Evolutionary conservation across 129 eudicot genomes (phyloP), one percentile per base, ranked within the genome.

Genomic region (Smallanthus sonchifolius): DNA sequence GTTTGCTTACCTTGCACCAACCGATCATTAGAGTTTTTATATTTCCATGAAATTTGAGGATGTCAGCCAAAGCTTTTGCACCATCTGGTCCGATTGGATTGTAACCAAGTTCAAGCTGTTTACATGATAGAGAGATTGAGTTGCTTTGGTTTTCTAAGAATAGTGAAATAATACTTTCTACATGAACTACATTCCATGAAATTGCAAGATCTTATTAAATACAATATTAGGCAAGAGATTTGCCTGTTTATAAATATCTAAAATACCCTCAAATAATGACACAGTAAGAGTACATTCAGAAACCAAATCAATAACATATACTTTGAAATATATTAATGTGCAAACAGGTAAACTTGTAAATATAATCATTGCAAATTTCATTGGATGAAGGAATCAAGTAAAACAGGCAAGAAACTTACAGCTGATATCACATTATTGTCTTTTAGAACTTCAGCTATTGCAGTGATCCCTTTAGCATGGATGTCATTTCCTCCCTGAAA

Each of bases 1-100:
- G 30, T 30, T 72, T 82, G 30, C 37, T 72, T 82, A 94, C 98
- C 97, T 94, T 96, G 83, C 98, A 94, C 98, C 98, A 94, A 77
- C 98, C 98, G 54, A 94, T 92, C 90, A 84, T 88, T 48, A 94
- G 92, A 44, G 83, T 84, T 80, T 90, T 88, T 52, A 94, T 73
- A 80, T 86, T 94, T 64, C 98, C 98, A 78, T 94, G 91, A 82
- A 90, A 90, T 59, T 94, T 94, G 47, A 94, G 98, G 82, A 90
- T 85, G 8, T 94, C 98, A 38, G 88, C 86, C 69, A 94, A 80
- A 72, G 91, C 97, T 81, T 86, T 94, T n/a, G 95, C 96, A 19
- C 97, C 98, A 48, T 94, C 96, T 17, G 96, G 88, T 38, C 98
- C 98, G 69, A 94, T 90, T 34, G 97, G 98, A 86, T 94, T 94